Conservation (phyloP, 176 grass and related monocot species). For the Poa pratensis region DNA sequence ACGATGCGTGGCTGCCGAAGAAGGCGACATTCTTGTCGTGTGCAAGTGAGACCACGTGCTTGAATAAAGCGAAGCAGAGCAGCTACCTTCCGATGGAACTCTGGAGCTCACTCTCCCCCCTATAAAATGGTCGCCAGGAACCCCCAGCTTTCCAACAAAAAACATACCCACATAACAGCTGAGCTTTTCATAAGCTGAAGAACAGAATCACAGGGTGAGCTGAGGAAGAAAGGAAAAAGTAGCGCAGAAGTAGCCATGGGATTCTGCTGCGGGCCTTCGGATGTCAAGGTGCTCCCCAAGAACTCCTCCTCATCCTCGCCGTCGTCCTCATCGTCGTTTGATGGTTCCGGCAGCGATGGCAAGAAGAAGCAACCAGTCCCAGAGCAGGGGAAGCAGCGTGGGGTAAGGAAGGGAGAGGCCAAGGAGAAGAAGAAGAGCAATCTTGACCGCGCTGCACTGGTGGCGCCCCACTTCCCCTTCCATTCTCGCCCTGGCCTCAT, state of each 20-base stretch:
- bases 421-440: conserved; percentile 24
- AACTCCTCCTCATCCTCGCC: background rate
- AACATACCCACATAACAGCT: background rate
- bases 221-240: background rate
- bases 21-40: background rate
- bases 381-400: background rate
- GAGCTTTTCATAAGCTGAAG: background rate
- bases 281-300: conserved; percentile 43
- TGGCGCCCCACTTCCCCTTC: conserved; percentile 37
- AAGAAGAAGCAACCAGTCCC: background rate
- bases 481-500: conserved; percentile 28
- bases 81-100: background rate
- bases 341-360: background rate
- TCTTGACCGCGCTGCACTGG: background rate
- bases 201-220: background rate
- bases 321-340: background rate
- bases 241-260: background rate
- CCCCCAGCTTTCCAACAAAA: background rate
- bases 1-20: too few relatives aligned
- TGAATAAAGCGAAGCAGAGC: background rate
- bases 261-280: conserved; percentile 34
- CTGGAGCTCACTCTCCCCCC: background rate
- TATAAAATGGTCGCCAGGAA: background rate
- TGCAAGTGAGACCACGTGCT: background rate
- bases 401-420: too few relatives aligned